A percentile compares a stretch with the other conserved stretches of the same genome.
Evolutionary conservation across 78 protist species (phyloP).

Genomic region (Cavenderia fasciculata): DNA sequence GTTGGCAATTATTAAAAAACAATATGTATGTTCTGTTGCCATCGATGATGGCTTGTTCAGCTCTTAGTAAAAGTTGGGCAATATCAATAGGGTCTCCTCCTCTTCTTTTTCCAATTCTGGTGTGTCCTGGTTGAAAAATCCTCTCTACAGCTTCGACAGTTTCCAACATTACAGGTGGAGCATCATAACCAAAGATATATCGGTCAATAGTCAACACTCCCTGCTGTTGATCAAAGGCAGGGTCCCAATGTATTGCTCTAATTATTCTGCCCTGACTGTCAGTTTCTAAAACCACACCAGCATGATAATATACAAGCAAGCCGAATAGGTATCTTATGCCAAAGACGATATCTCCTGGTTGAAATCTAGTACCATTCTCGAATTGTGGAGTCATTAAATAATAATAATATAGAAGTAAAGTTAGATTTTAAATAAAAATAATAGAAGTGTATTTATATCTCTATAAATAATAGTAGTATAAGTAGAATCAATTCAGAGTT

Average conservation of each 20-base stretch:
- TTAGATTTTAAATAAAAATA: no score
- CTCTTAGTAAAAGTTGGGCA: no score
- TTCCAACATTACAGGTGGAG: background rate
- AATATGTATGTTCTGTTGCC: no score
- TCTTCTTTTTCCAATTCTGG: background rate
- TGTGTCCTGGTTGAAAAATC: no score
- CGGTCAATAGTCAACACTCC: background rate
- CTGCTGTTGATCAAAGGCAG: background rate
- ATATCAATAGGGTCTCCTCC: no score
- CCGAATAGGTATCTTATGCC: background rate
- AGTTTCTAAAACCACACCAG: background rate
- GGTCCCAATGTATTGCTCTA: background rate
- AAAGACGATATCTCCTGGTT: background rate
- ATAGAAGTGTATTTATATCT: no score
- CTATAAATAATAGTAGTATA: no score
- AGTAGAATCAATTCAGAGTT: no score
- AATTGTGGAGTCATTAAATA: no score
- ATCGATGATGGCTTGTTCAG: no score
- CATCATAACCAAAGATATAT: background rate
- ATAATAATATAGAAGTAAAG: no score
- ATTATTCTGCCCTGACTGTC: background rate
- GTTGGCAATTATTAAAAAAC: no score
- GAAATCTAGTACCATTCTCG: background rate
- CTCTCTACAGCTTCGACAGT: background rate
- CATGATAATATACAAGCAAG: background rate